A percentile compares a stretch with the other conserved stretches of the same genome.
phyloP scores from a whole-genome alignment of 2,329 filamentous ascomycete genomes.

The Elsinoe batatas region DNA sequence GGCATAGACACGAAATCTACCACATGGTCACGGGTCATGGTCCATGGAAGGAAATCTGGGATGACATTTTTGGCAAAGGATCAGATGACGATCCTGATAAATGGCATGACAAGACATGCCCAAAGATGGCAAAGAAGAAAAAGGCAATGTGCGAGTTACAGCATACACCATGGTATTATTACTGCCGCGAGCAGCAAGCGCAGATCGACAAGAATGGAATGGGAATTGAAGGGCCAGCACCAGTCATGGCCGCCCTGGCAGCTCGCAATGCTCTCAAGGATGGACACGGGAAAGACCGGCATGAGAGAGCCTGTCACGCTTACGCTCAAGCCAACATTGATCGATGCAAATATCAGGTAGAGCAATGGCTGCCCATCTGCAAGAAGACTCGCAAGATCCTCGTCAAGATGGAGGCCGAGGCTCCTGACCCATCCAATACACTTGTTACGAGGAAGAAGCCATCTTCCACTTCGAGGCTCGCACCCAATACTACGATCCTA shows the following conservation, averaged over 20 bases:
- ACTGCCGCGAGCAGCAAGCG: neutral
- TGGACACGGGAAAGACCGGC: neutral
- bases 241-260: neutral
- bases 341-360: neutral
- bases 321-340: neutral
- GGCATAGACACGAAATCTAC: neutral
- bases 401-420: neutral
- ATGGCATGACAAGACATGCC: conserved; percentile 1
- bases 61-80: neutral
- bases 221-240: neutral
- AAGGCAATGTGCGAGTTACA: neutral
- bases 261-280: neutral
- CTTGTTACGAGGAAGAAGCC: neutral
- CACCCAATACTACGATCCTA: neutral
- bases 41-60: neutral
- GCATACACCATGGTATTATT: neutral
- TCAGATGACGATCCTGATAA: neutral
- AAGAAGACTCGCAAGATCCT: neutral
- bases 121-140: neutral
- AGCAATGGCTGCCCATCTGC: neutral
- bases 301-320: neutral
- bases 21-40: neutral
- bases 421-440: conserved; percentile 4
- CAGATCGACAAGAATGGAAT: neutral
- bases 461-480: neutral